These are phyloP conservation scores for Cucurbita argyrosperma DNA, from an alignment of 306 rosid species.

Conservation along the genomic window DNA sequence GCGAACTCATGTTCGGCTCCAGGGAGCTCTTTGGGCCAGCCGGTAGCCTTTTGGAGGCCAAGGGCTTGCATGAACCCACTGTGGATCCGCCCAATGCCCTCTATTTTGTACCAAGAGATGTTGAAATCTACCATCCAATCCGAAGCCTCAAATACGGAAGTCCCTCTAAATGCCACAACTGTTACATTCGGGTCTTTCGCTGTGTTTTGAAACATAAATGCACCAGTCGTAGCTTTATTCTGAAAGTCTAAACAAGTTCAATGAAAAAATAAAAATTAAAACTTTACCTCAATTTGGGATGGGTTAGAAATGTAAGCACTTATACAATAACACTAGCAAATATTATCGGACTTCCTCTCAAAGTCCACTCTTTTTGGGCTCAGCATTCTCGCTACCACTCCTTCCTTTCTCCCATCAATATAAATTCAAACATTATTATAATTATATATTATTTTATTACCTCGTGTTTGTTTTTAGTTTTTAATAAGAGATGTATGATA, in stretches of 20 bases:
- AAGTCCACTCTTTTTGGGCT: too few species aligned
- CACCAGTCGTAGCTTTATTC: slow-evolving; percentile 21
- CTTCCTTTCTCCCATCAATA: too few species aligned
- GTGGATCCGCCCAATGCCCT: slow-evolving; percentile 40
- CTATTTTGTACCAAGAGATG: slow-evolving; percentile 47
- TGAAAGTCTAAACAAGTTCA: slow-evolving; percentile 20
- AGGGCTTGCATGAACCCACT: slow-evolving; percentile 61
- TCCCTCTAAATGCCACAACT: slow-evolving; percentile 64
- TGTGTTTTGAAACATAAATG: slow-evolving; percentile 31
- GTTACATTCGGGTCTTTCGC: slow-evolving; percentile 28
- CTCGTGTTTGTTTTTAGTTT: too few species aligned
- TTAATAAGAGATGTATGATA: too few species aligned
- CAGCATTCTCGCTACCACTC: too few species aligned
- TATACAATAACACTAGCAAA: too few species aligned
- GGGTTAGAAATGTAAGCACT: too few species aligned
- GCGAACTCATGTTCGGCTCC: slow-evolving; percentile 12
- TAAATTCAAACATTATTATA: too few species aligned
- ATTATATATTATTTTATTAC: too few species aligned
- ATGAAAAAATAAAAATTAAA: too few species aligned
- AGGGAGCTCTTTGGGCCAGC: slow-evolving; percentile 40
- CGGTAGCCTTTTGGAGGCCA: slow-evolving; percentile 22
- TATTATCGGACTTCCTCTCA: too few species aligned
- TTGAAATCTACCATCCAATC: slow-evolving; percentile 48
- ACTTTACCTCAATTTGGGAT: too few species aligned
- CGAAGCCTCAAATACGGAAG: slow-evolving; percentile 14